Base-by-base conservation (phyloP, 164 flowering plant species). In the Vitis amurensis region DNA sequence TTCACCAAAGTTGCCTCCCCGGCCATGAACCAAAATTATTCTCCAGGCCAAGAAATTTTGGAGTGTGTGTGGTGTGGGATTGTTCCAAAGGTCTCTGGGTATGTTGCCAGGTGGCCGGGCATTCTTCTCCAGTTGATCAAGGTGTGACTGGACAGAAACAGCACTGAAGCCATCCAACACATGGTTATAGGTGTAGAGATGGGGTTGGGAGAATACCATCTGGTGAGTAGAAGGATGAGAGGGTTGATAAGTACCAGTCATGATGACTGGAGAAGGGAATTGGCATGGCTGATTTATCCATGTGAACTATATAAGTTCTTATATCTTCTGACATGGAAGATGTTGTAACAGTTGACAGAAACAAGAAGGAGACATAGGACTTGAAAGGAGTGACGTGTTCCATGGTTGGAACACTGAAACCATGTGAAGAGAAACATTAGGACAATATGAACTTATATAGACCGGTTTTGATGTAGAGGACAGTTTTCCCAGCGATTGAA, bases 161-260 rank as follows among this genome's bases (percentile, higher is more conserved):
- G 76, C 83, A 59, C 76, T 80, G 56, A 80, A 80, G 2, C 81
- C 83, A 56, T 64, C 15, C 55, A 82, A 14, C 8, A 75, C 80
- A 64, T 80, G 81, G 53, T 67, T 76, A 70, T 77, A 80, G 14
- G 78, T 72, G 70, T 77, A 77, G 63, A 82, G 73, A 68, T 69
- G n/a, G 77, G 12, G 29, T 71, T 1, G 80, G 70, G 11, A 64
- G 3, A 50, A 47, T n/a, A 47, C 57, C 78, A 53, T 59, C 75
- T n/a, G 70, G 29, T 1, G 72, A 56, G 50, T 77, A 70, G 8
- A 74, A 63, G 30, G 79, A 74, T 3, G 78, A 48, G 3, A 78
- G 77, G 9, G 67, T 72, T 2, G 79, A 72, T 3, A 49, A 62
- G 77, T 77, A 70, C 79, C 84, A 81, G 16, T 52, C 47, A 53